Percentiles rank a stretch among this genome's conserved stretches.
Evolutionary conservation across 208 protist species (phyloP).

Genomic region (Wallacemonas sp.): DNA sequence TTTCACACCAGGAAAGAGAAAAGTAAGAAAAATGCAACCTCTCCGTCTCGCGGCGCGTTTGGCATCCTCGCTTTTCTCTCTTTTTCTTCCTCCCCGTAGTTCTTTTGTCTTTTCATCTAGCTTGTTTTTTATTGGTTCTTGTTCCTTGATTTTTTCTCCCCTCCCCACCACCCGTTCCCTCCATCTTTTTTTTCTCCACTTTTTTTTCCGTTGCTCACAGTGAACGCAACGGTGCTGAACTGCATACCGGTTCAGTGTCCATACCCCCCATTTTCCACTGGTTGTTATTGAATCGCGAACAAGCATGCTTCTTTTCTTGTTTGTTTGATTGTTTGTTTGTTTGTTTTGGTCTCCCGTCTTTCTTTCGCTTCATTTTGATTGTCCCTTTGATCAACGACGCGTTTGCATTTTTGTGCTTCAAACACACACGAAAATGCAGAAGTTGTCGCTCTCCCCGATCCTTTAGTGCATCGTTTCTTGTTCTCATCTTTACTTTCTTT

Average conservation of each 20-base stretch:
- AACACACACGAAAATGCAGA: too few species aligned
- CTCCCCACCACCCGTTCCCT: not conserved
- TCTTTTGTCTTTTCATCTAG: not conserved
- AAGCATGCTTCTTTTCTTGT: too few species aligned
- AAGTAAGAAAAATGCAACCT: too few species aligned
- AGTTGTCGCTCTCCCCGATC: not conserved
- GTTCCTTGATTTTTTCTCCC: not conserved
- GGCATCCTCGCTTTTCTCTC: not conserved
- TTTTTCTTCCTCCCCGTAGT: not conserved
- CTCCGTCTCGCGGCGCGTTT: too few species aligned
- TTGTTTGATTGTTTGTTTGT: too few species aligned
- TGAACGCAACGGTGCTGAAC: not conserved
- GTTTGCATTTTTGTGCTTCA: too few species aligned
- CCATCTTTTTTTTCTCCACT: not conserved
- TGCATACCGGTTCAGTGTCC: not conserved
- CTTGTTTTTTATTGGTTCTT: conserved; percentile 1
- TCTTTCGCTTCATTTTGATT: too few species aligned
- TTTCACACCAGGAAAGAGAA: too few species aligned
- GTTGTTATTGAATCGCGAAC: too few species aligned
- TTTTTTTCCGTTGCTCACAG: not conserved
- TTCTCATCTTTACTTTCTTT: conserved; percentile 5
- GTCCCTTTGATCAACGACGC: too few species aligned
- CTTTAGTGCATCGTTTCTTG: conserved; percentile 6
- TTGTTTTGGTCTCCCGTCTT: too few species aligned
- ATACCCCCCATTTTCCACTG: too few species aligned